Evolutionary conservation across 257 asterid genomes (phyloP), one percentile per base, ranked within the genome.

Genomic region (Nicotiana tomentosiformis): DNA sequence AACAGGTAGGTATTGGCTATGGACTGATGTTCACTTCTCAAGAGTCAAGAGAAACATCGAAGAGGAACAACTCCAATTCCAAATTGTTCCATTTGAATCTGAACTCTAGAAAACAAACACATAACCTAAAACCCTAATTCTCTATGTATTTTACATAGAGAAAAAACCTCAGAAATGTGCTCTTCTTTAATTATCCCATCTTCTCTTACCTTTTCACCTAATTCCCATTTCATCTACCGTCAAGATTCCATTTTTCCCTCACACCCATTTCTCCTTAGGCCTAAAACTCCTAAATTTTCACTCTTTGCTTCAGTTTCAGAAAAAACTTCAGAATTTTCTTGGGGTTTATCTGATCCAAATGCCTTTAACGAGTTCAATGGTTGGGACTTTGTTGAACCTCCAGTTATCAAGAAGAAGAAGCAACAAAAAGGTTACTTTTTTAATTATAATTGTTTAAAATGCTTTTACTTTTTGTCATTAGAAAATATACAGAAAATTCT

Each of bases 331-430:
- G 90, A 86, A 33, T 39, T 88, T 37, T 89, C 95, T 10, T 94
- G 97, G 98, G 62, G 17, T 20, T 81, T 87, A 14, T 84, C 89
- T 82, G 91, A 91, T 15, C 78, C 53, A 43, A 84, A 46, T 85
- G 85, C 76, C 16, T 32, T 83, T 7, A 91, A 91, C 81, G 94
- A 88, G 65, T 93, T 84, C 86, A 95, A 95, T 90, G 98, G 99
- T 20, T 95, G 99, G 98, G 96, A 85, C 83, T 81, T 89, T 79
- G 87, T 78, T 35, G 90, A 89, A 85, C 51, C 92, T 84, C 84
- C 90, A 83, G 83, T 89, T 33, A 4, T 32, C 14, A 29, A 64
- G 7, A 23, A 64, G 32, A 86, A 83, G 77, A 83, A 70, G 78
- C 83, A 82, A 81, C 87, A 85, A 82, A 82, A 85, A 77, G 78